phyloP scores from a whole-genome alignment of 1,139 yeast genomes.

The Kodamaea sp. region DNA sequence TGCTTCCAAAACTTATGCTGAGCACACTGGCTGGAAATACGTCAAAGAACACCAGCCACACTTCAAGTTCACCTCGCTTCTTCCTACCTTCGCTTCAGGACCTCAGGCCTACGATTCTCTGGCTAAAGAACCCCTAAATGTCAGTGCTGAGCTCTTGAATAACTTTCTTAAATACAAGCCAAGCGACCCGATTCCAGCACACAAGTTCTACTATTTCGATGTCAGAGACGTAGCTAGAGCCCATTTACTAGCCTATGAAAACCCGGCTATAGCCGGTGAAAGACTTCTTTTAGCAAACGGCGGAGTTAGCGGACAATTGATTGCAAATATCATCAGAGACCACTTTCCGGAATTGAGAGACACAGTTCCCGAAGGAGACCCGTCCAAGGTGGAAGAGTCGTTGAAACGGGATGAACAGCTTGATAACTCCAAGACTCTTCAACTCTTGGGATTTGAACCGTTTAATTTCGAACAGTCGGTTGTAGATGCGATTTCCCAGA shows the following conservation, averaged over 20 bases:
- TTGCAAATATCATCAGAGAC: constrained; percentile 28
- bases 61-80: constrained; percentile 46
- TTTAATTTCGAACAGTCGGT: constrained; percentile 37
- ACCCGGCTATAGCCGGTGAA: constrained; percentile 14
- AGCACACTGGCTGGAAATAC: constrained; percentile 56
- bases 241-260: constrained; percentile 21
- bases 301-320: constrained; percentile 27
- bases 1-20: constrained; percentile 56
- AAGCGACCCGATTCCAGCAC: constrained; percentile 10
- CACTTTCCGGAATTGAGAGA: constrained; percentile 16
- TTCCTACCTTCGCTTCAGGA: constrained; percentile 55
- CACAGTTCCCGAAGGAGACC: constrained; percentile 19
- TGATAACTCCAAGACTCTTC: constrained; percentile 36
- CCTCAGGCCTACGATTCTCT: constrained; percentile 49
- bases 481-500: constrained; percentile 43
- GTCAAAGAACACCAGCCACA: constrained; percentile 34
- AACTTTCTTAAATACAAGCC: constrained; percentile 18
- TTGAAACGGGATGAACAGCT: constrained; percentile 6
- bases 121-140: constrained; percentile 27
- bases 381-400: constrained; percentile 3
- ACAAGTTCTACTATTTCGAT: constrained; percentile 34
- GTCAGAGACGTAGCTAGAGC: constrained; percentile 43
- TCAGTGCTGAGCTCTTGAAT: constrained; percentile 34
- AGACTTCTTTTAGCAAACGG: constrained; percentile 7
- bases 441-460: constrained; percentile 39